Percentiles rank a stretch among this genome's conserved stretches.
phyloP scores from a whole-genome alignment of 805 yeast genomes.

The Zygoascus biomembranicola region DNA sequence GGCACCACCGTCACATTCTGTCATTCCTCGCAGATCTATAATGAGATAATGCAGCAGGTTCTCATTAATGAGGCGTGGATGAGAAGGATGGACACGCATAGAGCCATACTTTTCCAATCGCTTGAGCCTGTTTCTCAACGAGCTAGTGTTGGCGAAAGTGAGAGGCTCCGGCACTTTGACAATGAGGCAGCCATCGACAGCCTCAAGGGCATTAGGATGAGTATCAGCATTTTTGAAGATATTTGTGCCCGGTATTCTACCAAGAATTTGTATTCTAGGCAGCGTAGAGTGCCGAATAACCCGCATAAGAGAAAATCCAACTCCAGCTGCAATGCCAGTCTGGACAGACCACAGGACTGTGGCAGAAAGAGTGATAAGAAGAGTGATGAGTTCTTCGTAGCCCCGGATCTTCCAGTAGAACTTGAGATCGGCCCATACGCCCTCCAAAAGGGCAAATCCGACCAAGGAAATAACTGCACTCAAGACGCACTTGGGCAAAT shows the following conservation, averaged over 20 bases:
- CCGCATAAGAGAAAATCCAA: constrained; percentile 67
- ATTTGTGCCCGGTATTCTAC: constrained; percentile 53
- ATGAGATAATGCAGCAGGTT: constrained; percentile 49
- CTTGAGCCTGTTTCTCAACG: constrained; percentile 54
- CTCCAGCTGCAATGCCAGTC: constrained; percentile 84
- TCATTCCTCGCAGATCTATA: constrained; percentile 77
- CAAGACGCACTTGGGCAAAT: constrained; percentile 69
- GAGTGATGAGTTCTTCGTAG: constrained; percentile 64
- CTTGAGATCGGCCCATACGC: constrained; percentile 67
- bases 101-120: constrained; percentile 76
- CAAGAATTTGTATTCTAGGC: constrained; percentile 78
- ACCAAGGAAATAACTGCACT: constrained; percentile 74
- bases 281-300: constrained; percentile 73
- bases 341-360: constrained; percentile 75
- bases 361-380: constrained; percentile 52
- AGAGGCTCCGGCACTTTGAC: constrained; percentile 83
- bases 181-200: constrained; percentile 63
- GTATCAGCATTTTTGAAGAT: constrained; percentile 68
- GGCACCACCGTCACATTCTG: constrained; percentile 70
- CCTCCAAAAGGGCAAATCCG: constrained; percentile 70
- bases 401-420: constrained; percentile 73
- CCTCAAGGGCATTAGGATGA: constrained; percentile 35
- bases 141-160: constrained; percentile 79
- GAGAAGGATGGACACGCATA: constrained; percentile 65
- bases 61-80: constrained; percentile 41